Evolutionary conservation across 345 rosid genomes (phyloP).

Genomic region (Orychophragmus violaceus): DNA sequence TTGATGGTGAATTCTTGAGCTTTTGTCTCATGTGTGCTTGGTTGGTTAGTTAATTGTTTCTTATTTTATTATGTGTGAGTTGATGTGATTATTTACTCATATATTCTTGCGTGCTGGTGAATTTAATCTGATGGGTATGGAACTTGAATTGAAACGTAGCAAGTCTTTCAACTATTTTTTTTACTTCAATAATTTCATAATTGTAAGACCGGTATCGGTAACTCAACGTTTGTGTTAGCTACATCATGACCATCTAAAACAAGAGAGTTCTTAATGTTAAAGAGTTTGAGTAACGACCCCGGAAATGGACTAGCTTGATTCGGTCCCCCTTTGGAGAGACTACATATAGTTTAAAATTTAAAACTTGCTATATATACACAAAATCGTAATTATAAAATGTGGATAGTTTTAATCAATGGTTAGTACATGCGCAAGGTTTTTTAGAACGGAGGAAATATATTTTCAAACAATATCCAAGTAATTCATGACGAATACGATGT

Average conservation of each 20-base stretch:
- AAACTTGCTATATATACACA: no score
- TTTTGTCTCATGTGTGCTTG: constrained; percentile 2
- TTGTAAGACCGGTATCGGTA: background rate
- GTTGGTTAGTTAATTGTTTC: background rate
- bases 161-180: background rate
- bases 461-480: background rate
- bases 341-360: background rate
- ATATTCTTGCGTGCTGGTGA: background rate
- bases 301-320: no score
- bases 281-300: background rate
- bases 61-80: background rate
- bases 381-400: background rate
- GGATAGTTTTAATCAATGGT: background rate
- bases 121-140: background rate
- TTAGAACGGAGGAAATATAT: background rate
- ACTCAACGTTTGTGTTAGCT: no score
- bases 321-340: no score
- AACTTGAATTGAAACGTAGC: background rate
- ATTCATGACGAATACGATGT: background rate
- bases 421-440: background rate
- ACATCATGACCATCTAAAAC: no score
- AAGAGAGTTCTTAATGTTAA: no score
- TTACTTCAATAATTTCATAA: background rate
- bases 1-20: background rate
- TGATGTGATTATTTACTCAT: constrained; percentile 8